Evolutionary conservation across 768 basidiomycete genomes (phyloP).

Genomic region (Candolleomyces aberdarensis): DNA sequence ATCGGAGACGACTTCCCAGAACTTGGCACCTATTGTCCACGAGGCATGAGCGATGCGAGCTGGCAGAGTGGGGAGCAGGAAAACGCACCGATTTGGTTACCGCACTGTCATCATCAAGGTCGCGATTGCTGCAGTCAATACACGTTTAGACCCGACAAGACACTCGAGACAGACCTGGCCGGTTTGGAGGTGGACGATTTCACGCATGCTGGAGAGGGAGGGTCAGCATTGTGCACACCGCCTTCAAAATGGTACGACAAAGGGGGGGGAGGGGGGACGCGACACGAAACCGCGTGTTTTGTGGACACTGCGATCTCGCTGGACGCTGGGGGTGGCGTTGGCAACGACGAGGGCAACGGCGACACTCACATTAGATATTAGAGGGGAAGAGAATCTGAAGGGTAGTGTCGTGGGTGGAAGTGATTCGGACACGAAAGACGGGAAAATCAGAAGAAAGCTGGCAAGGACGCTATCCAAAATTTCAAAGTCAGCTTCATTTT

Average conservation of each 20-base stretch:
- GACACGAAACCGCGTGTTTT: constrained; percentile 25
- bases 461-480: constrained; percentile 38
- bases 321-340: constrained; percentile 7
- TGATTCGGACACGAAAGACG: constrained; percentile 41
- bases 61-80: constrained; percentile 8
- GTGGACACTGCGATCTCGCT: constrained; percentile 13
- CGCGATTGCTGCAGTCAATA: background rate
- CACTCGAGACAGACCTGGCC: constrained; percentile 76
- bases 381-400: constrained; percentile 24
- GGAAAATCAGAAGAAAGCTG: constrained; percentile 40
- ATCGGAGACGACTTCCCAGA: constrained; percentile 98
- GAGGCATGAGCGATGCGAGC: background rate
- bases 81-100: constrained; percentile 95
- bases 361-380: constrained; percentile 42
- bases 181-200: constrained; percentile 99
- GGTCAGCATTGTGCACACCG: constrained; percentile 14
- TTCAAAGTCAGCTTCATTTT: constrained; percentile 44
- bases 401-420: constrained; percentile 41
- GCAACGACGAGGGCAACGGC: constrained; percentile 15
- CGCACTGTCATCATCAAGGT: constrained; percentile 54
- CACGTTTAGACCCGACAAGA: constrained; percentile 24
- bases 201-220: constrained; percentile 77
- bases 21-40: constrained; percentile 69
- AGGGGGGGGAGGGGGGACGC: constrained; percentile 26
- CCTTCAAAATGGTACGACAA: constrained; percentile 44